Evolutionary conservation across 2,329 filamentous ascomycete species (phyloP), one percentile per base, ranked within the genome.

Genomic region (Aspergillus fumigatiaffinis): DNA sequence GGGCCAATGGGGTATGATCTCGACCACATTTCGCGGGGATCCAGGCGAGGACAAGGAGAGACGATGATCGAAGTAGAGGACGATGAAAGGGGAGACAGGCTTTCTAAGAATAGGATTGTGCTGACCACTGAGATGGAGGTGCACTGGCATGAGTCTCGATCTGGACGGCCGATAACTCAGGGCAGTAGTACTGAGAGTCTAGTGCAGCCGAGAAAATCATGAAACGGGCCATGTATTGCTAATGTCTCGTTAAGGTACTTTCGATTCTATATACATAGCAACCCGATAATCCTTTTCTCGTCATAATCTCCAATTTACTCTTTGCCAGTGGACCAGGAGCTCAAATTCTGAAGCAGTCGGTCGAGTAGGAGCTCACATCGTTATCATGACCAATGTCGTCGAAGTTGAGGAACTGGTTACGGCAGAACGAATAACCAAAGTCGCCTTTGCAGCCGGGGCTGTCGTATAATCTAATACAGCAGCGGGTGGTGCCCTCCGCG

Each of bases 381-480:
- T 44, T 44, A 2, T 44, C 41, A 4, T 20, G 8, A 10, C 41
- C 41, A 23, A 44, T 44, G 3, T 44, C 41, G 8, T 10, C n/a
- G 10, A 21, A 44, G 8, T 44, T 44, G 20, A 44, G 1, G 3
- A 44, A 44, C 41, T 21, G 20, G 4, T 44, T 44, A 2, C n/a
- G 41, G 41, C 41, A 44, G 41, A 44, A 44, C n/a, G 3, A 3
- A 44, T 44, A 44, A 3, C 41, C 41, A 44, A 44, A 21, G 41
- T 20, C 9, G 10, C 17, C 41, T 23, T n/a, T 23, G 32, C 47
- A 54, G 9, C 35, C 35, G 32, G 52, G 47, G 32, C 52, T 54
- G n/a, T 54, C 52, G 21, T 54, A 50, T 2, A 54, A 3, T 4
- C 8, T 41, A 20, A 54, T 8, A 20, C 52, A 54, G 52, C 52